Base-by-base conservation (phyloP, 768 basidiomycete genomes). In the Phlebiopsis gigantea region DNA sequence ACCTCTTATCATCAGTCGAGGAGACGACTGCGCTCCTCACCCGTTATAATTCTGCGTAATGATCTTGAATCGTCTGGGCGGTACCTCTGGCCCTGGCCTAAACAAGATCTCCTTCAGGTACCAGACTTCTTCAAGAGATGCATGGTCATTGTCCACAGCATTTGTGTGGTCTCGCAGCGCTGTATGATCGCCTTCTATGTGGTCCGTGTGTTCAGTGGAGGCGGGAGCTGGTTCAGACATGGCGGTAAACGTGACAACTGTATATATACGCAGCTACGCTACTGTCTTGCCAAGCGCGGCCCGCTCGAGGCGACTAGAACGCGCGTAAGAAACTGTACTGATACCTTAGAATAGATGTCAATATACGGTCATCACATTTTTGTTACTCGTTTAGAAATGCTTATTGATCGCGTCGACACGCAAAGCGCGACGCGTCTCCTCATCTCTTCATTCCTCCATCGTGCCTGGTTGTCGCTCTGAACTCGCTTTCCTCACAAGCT, bases 1-100 rank as follows among this genome's bases (percentile, higher is more conserved):
- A 52, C 31, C 29, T 47, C 9, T 28, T 8, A 26, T 48, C n/a
- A 5, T 25, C 19, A 19, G 24, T 8, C 12, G 10, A 28, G 4
- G 12, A 30, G 2, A 42, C 26, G 21, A 21, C 12, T 24, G 24
- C 9, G 76, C 84, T 24, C 46, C 57, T 57, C 56, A 89, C 90
- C 90, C 89, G 63, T 91, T 91, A 64, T 82, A 88, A 64, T 90
- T 90, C 70, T 92, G 89, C 0, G 88, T 90, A 51, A 92, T 84
- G 57, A 91, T 84, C 66, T 84, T 84, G 61, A 79, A 65, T 2
- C 64, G 67, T 43, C 72, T 68, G 17, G 64, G 55, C 3, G 57
- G 46, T 12, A 61, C 61, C 59, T 34, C 57, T 61, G 62, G 45
- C 15, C 69, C 61, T 2, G 69, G 63, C 26, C 71, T 74, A 63